These are phyloP conservation scores for Aspergillus leporis DNA, from an alignment of 495 filamentous ascomycete species.

Conservation along the genomic window DNA sequence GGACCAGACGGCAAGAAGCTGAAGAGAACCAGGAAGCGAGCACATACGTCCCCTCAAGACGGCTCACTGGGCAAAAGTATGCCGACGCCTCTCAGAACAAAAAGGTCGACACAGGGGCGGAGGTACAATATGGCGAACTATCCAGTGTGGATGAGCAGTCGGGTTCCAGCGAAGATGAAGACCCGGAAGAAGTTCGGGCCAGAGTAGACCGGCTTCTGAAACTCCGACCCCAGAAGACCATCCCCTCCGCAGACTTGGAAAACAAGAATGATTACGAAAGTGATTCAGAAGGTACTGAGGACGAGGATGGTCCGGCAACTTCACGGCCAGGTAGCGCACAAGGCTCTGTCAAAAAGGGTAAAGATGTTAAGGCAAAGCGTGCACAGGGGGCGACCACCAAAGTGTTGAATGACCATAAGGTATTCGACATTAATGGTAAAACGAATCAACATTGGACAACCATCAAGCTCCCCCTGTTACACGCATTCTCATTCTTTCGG, in stretches of 20 bases:
- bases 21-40: constrained; percentile 18
- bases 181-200: constrained; percentile 3
- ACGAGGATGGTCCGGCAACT: constrained; percentile 8
- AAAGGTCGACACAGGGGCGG: neutral
- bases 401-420: constrained; percentile 24
- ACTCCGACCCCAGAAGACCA: neutral
- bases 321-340: neutral
- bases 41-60: constrained; percentile 34
- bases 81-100: constrained; percentile 6
- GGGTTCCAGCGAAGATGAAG: constrained; percentile 12
- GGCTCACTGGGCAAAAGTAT: constrained; percentile 31
- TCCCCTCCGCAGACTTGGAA: neutral
- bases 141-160: constrained; percentile 18
- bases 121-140: constrained; percentile 17
- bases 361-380: constrained; percentile 4
- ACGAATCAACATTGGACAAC: constrained; percentile 16
- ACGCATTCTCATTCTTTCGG: constrained; percentile 62
- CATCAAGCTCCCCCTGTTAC: constrained; percentile 44
- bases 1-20: constrained; percentile 23
- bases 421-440: constrained; percentile 27
- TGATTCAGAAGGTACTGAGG: constrained; percentile 4
- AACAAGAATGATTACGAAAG: neutral
- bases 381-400: neutral
- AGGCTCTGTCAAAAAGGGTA: neutral
- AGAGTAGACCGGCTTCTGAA: neutral